Conservation (phyloP, 2,329 filamentous ascomycete species). For the Aspergillus pseudonomiae region DNA sequence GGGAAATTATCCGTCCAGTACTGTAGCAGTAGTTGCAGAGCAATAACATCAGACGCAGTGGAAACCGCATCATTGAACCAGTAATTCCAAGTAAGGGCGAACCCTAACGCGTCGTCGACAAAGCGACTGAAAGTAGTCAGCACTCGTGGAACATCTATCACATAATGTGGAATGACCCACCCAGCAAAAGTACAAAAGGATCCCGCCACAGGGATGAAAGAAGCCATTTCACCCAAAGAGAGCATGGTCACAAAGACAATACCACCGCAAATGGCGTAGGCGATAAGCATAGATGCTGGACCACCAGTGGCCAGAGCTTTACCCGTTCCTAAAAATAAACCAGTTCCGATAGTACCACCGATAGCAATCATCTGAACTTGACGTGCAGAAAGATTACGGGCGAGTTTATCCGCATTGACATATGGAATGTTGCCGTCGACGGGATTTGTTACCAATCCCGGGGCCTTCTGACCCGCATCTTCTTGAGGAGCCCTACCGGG, state of each 20-base stretch:
- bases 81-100: constrained; percentile 51
- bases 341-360: constrained; percentile 53
- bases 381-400: constrained; percentile 60
- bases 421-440: constrained; percentile 15
- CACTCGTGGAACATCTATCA: neutral
- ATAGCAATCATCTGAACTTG: constrained; percentile 70
- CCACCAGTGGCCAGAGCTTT: constrained; percentile 63
- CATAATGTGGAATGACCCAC: constrained; percentile 30
- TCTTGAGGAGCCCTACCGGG: constrained; percentile 5
- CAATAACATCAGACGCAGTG: constrained; percentile 63
- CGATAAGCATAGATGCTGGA: constrained; percentile 61
- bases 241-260: constrained; percentile 65
- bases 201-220: constrained; percentile 58
- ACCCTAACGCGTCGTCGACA: constrained; percentile 48
- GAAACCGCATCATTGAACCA: constrained; percentile 69
- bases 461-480: constrained; percentile 13
- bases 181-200: constrained; percentile 60
- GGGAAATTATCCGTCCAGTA: constrained; percentile 67
- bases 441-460: constrained; percentile 14
- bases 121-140: constrained; percentile 36
- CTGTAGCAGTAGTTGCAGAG: constrained; percentile 60
- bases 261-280: constrained; percentile 59
- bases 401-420: constrained; percentile 51
- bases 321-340: constrained; percentile 65
- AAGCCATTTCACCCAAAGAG: constrained; percentile 63